phyloP scores from a whole-genome alignment of 192 early-diverging fungal species.

The Entomortierella chlamydospora region DNA sequence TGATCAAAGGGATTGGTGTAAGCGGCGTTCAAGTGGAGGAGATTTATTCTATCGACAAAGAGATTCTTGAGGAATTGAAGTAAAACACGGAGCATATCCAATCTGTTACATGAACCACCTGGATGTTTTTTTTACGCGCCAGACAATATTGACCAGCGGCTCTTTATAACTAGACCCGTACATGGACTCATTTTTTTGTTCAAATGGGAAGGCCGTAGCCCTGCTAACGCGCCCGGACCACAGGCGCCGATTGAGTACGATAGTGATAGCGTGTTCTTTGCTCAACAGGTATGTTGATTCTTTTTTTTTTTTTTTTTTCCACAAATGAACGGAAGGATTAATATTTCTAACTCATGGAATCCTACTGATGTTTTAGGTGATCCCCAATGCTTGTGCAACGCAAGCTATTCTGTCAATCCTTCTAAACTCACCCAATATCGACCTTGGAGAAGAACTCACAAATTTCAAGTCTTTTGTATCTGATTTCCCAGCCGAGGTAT shows the following conservation, averaged over 20 bases:
- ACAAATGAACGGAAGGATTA: too few relatives aligned
- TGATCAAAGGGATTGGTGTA: constrained; percentile 80
- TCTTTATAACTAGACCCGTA: constrained; percentile 59
- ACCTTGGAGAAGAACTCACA: constrained; percentile 75
- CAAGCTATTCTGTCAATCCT: constrained; percentile 86
- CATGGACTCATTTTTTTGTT: constrained; percentile 89
- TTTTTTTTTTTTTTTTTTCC: neutral
- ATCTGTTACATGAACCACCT: neutral
- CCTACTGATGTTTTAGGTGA: constrained; percentile 61
- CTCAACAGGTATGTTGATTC: constrained; percentile 59
- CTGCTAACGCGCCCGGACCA: constrained; percentile 29
- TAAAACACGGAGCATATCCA: constrained; percentile 22
- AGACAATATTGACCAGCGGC: neutral
- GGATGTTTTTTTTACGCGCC: neutral
- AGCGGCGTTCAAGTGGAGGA: constrained; percentile 83
- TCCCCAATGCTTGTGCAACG: constrained; percentile 88
- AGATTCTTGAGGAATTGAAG: constrained; percentile 70
- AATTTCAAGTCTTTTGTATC: constrained; percentile 79
- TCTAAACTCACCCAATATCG: constrained; percentile 72
- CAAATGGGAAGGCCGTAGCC: constrained; percentile 72
- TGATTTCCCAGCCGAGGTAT: constrained; percentile 77
- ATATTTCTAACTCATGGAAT: too few relatives aligned
- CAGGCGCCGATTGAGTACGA: constrained; percentile 42
- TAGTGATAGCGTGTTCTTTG: constrained; percentile 74
- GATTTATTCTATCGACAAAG: constrained; percentile 78